These are phyloP conservation scores for Skeletonema potamos DNA, from an alignment of 108 stramenopile species.

Conservation along the genomic window DNA sequence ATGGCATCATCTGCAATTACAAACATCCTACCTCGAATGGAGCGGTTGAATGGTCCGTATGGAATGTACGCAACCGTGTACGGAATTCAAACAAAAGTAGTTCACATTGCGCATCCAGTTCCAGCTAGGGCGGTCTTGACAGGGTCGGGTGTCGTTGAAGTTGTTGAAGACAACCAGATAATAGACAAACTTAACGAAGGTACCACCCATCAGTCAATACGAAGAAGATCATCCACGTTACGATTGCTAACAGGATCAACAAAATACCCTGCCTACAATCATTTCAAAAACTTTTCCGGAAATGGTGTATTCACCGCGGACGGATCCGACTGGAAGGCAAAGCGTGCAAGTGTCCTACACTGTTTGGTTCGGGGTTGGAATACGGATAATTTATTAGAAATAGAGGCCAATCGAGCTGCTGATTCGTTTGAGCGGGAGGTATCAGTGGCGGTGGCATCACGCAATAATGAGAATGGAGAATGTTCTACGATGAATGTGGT, in stretches of 20 bases:
- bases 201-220: neutral
- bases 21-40: constrained; percentile 86
- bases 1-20: constrained; percentile 75
- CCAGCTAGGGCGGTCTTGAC: constrained; percentile 68
- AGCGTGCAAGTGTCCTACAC: constrained; percentile 85
- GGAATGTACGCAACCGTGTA: constrained; percentile 95
- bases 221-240: constrained; percentile 12
- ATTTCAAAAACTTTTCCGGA: constrained; percentile 91
- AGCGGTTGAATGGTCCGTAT: constrained; percentile 81
- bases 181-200: neutral
- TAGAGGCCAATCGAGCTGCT: constrained; percentile 65
- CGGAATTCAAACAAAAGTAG: constrained; percentile 75
- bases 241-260: constrained; percentile 56
- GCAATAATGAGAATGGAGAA: constrained; percentile 1
- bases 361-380: constrained; percentile 45
- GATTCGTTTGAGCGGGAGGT: constrained; percentile 46
- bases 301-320: constrained; percentile 91
- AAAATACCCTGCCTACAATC: constrained; percentile 90
- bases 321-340: constrained; percentile 89
- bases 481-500: constrained; percentile 55
- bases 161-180: neutral
- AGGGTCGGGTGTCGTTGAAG: constrained; percentile 19
- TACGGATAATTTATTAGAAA: constrained; percentile 42
- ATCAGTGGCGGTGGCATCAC: neutral
- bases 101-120: constrained; percentile 90